Conservation (phyloP, 176 grass and related monocot species). For the Aegilops speltoides region DNA sequence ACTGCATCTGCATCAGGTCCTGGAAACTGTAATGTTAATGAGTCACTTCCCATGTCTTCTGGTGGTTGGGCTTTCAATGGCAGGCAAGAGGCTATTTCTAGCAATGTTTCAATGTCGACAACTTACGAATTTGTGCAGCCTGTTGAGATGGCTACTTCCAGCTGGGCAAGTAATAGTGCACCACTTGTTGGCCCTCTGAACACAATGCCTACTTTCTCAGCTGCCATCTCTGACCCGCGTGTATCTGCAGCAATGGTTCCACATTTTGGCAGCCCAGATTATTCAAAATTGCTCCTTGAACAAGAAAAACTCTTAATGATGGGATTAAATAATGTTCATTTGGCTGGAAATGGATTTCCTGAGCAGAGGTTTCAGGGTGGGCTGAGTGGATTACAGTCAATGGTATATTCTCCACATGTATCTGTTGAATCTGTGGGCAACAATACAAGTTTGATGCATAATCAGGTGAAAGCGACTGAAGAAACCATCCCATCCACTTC, state of each 20-base stretch:
- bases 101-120: constrained; percentile 22
- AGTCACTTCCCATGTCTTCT: constrained; percentile 33
- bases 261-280: constrained; percentile 27
- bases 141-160: constrained; percentile 15
- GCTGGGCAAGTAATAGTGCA: constrained; percentile 42
- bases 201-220: constrained; percentile 32
- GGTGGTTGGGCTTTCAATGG: constrained; percentile 35
- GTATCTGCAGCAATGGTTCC: constrained; percentile 33
- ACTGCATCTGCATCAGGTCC: constrained; percentile 7
- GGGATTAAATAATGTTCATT: constrained; percentile 50
- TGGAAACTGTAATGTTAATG: constrained; percentile 8
- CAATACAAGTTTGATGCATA: constrained; percentile 20
- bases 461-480: constrained; percentile 43
- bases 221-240: constrained; percentile 29
- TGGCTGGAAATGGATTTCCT: constrained; percentile 55
- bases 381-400: constrained; percentile 41
- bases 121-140: constrained; percentile 41
- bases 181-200: constrained; percentile 43
- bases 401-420: constrained; percentile 35
- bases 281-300: constrained; percentile 45
- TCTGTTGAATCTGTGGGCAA: constrained; percentile 32
- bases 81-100: constrained; percentile 18
- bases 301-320: constrained; percentile 11
- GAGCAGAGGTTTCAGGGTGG: constrained; percentile 52
- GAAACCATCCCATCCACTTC: constrained; percentile 42